A percentile compares a stretch with the other conserved stretches of the same genome.
Conservation (phyloP, 768 basidiomycete species). For the Pholiota molesta region DNA sequence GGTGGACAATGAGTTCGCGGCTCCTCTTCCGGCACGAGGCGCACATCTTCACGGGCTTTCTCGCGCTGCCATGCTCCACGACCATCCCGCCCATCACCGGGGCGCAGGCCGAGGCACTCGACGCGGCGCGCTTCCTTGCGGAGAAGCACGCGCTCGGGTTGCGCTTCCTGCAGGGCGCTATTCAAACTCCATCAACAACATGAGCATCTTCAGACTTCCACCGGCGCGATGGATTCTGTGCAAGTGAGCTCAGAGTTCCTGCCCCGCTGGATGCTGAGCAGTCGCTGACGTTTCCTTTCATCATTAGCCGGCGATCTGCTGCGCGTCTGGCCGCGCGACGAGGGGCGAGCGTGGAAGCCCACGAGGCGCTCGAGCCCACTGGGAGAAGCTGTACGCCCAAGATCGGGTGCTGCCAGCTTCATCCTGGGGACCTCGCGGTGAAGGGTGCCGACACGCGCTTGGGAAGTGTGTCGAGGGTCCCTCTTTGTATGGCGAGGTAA, state of each 20-base stretch:
- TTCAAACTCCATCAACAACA: slow-evolving; percentile 52
- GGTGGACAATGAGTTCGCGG: slow-evolving; percentile 51
- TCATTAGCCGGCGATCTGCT: too few species aligned
- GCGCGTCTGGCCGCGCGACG: too few species aligned
- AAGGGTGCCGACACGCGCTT: too few species aligned
- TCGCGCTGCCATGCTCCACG: slow-evolving; percentile 34
- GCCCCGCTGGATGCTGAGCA: too few species aligned
- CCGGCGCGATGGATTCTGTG: slow-evolving; percentile 42
- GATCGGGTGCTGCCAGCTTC: too few species aligned
- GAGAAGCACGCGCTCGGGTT: slow-evolving; percentile 53
- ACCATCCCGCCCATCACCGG: slow-evolving; percentile 46
- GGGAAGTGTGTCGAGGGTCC: too few species aligned
- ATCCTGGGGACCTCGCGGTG: too few species aligned
- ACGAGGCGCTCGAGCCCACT: too few species aligned
- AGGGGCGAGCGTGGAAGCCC: too few species aligned
- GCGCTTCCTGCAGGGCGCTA: slow-evolving; percentile 51
- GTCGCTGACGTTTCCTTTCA: too few species aligned
- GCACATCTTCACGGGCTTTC: slow-evolving; percentile 44
- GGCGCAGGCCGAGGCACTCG: slow-evolving; percentile 52
- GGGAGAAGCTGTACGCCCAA: too few species aligned
- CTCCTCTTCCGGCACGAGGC: slow-evolving; percentile 42
- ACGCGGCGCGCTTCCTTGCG: slow-evolving; percentile 45
- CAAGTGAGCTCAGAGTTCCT: slow-evolving; percentile 39
- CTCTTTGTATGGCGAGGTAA: too few species aligned
- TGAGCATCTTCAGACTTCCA: slow-evolving; percentile 46